These are phyloP conservation scores for Oryza meyeriana DNA, from an alignment of 176 grass and related monocot species.

Conservation along the genomic window DNA sequence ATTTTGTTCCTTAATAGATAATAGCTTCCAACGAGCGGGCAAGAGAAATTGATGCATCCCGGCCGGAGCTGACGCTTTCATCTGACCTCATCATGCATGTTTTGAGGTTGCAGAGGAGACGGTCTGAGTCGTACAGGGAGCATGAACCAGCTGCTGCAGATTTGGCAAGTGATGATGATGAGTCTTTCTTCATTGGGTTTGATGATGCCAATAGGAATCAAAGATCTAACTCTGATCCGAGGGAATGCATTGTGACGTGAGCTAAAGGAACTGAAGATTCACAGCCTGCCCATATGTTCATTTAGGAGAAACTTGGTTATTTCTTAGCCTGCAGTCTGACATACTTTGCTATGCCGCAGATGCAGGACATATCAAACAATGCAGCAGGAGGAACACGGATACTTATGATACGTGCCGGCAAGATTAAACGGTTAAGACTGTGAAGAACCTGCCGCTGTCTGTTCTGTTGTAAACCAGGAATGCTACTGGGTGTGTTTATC, in stretches of 20 bases:
- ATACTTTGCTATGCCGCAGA: neutral
- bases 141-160: conserved; percentile 26
- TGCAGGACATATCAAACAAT: neutral
- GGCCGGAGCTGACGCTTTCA: conserved; percentile 31
- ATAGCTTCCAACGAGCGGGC: conserved; percentile 51
- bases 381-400: neutral
- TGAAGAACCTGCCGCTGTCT: neutral
- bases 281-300: neutral
- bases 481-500: neutral
- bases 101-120: conserved; percentile 58
- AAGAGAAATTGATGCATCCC: conserved; percentile 43
- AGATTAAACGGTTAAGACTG: neutral
- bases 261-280: neutral
- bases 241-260: conserved; percentile 65
- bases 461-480: neutral
- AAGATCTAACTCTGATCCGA: conserved; percentile 51
- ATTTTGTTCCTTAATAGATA: conserved; percentile 37
- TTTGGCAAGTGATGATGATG: conserved; percentile 42
- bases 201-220: conserved; percentile 27
- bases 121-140: conserved; percentile 36
- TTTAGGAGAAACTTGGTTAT: neutral
- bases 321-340: neutral
- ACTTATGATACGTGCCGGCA: neutral
- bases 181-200: conserved; percentile 46
- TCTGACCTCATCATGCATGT: conserved; percentile 75